phyloP scores from a whole-genome alignment of 202 grass and related monocot genomes.

The Zoysia matrella region DNA sequence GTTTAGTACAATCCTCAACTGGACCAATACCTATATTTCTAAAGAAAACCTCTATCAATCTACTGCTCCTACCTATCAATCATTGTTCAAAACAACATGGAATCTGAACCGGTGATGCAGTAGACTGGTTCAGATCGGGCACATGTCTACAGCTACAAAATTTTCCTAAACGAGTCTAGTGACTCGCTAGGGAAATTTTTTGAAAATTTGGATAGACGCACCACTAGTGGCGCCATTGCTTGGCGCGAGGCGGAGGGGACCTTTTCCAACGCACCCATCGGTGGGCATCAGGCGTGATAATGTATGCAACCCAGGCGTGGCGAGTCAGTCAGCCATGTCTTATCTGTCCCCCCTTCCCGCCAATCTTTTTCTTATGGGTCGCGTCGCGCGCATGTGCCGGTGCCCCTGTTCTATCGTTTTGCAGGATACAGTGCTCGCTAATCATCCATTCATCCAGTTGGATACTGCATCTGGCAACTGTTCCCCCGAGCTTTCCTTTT shows the following conservation, averaged over 20 bases:
- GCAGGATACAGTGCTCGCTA: background rate
- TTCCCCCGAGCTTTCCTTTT: constrained; percentile 42
- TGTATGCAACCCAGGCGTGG: background rate
- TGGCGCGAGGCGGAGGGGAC: too few relatives aligned
- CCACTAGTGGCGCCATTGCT: background rate
- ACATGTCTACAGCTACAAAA: background rate
- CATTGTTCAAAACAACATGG: background rate
- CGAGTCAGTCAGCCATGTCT: constrained; percentile 1
- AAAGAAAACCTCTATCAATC: background rate
- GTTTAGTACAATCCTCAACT: background rate
- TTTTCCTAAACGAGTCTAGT: background rate
- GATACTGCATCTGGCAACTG: constrained; percentile 54
- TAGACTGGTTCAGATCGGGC: constrained; percentile 14
- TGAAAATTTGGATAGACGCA: background rate
- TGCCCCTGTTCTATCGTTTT: constrained; percentile 38
- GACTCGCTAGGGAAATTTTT: background rate
- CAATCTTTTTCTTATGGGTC: constrained; percentile 12
- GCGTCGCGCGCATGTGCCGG: constrained; percentile 50
- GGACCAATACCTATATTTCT: constrained; percentile 2
- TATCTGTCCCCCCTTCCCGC: constrained; percentile 35
- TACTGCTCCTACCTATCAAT: background rate
- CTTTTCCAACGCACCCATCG: too few relatives aligned
- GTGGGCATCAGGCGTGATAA: too few relatives aligned
- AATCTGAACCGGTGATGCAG: too few relatives aligned
- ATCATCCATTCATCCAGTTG: constrained; percentile 30